A percentile compares a stretch with the other conserved stretches of the same genome.
Conservation (phyloP, 768 basidiomycete genomes). For the Suillus subluteus region DNA sequence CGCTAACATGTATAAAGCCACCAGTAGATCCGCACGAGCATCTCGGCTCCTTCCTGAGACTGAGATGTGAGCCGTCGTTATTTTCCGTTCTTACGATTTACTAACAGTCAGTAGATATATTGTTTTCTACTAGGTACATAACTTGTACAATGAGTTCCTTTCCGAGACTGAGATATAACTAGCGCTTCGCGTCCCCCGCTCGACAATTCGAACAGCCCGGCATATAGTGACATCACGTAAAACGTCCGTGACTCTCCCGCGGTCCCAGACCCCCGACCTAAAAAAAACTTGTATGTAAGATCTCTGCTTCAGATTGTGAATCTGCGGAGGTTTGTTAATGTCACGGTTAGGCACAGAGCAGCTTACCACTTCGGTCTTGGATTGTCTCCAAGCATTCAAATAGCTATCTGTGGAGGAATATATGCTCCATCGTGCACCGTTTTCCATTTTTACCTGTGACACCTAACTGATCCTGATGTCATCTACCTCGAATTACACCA, state of each 20-base stretch:
- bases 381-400: conserved; percentile 7
- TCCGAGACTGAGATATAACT: too few species aligned
- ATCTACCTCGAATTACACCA: conserved; percentile 14
- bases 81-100: not conserved
- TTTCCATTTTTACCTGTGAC: not conserved
- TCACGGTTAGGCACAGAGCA: not conserved
- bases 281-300: not conserved
- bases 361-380: not conserved
- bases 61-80: not conserved
- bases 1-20: not conserved
- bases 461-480: conserved; percentile 5
- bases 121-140: not conserved
- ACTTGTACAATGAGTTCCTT: too few species aligned
- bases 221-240: not conserved
- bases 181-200: not conserved
- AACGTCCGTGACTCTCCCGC: not conserved
- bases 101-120: not conserved
- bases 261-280: not conserved
- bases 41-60: not conserved
- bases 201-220: not conserved
- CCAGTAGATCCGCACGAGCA: not conserved
- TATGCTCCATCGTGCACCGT: not conserved
- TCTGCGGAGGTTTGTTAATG: conserved; percentile 12
- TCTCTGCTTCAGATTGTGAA: not conserved
- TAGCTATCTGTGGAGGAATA: not conserved